phyloP scores from a whole-genome alignment of 805 yeast species.

The Suhomyces emberorum region DNA sequence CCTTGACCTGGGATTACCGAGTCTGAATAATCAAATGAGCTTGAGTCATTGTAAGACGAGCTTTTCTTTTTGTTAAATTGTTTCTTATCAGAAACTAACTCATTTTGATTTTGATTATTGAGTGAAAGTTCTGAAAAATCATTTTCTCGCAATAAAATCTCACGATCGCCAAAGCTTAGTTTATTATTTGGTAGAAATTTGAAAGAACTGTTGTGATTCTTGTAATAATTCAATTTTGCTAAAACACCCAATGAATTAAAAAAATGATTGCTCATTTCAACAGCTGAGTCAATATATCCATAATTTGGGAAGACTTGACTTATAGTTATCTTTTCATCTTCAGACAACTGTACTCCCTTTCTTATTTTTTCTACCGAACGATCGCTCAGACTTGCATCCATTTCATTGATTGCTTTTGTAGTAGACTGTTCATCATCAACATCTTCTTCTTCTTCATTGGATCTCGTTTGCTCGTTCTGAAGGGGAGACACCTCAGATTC shows the following conservation, averaged over 20 bases:
- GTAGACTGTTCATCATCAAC: constrained; percentile 5
- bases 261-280: constrained; percentile 31
- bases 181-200: constrained; percentile 26
- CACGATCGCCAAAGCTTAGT: constrained; percentile 33
- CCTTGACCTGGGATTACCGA: constrained; percentile 44
- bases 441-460: constrained; percentile 3
- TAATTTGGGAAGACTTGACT: constrained; percentile 42
- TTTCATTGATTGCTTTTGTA: constrained; percentile 1
- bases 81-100: constrained; percentile 16
- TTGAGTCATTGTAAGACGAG: constrained; percentile 35
- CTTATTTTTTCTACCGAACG: not conserved
- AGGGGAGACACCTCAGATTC: constrained; percentile 1
- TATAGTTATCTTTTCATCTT: constrained; percentile 31
- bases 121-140: constrained; percentile 22
- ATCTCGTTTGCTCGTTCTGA: not conserved
- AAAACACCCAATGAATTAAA: constrained; percentile 33
- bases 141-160: constrained; percentile 26
- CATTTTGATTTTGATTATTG: constrained; percentile 1
- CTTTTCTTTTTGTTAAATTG: constrained; percentile 32
- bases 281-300: constrained; percentile 26
- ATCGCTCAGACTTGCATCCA: not conserved
- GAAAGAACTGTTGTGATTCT: constrained; percentile 20
- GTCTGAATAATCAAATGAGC: constrained; percentile 37
- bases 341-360: not conserved
- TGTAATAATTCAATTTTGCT: constrained; percentile 37